These are phyloP conservation scores for Lodderomyces orthopsilosis DNA, from an alignment of 1,139 yeast genomes.

Conservation along the genomic window DNA sequence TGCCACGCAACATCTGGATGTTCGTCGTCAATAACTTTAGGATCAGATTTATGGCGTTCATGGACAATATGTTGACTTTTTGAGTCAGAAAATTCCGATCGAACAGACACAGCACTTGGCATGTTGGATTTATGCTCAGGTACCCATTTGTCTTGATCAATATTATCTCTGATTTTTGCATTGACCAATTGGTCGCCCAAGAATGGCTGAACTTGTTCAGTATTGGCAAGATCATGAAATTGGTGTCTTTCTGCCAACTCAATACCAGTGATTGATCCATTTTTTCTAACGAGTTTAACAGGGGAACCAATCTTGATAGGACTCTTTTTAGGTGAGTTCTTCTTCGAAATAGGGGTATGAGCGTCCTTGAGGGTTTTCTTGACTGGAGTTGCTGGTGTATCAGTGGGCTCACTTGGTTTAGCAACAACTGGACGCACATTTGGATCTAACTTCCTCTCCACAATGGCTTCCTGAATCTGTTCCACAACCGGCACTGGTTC, in stretches of 20 bases:
- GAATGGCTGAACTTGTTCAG: slow-evolving; percentile 8
- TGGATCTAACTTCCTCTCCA: slow-evolving; percentile 1
- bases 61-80: slow-evolving; percentile 11
- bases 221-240: neutral
- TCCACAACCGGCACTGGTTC: neutral
- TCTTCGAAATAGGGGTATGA: neutral
- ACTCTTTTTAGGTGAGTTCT: slow-evolving; percentile 16
- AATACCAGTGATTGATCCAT: slow-evolving; percentile 28
- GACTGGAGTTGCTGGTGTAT: neutral
- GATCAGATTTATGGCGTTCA: slow-evolving; percentile 7
- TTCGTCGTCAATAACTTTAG: slow-evolving; percentile 11
- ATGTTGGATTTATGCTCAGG: slow-evolving; percentile 10
- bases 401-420: neutral
- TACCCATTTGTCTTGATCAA: neutral
- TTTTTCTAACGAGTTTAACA: slow-evolving; percentile 31
- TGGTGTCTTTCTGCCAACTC: slow-evolving; percentile 9
- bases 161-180: slow-evolving; percentile 22
- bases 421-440: neutral
- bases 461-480: neutral
- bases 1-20: slow-evolving; percentile 5
- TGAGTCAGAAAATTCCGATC: slow-evolving; percentile 22
- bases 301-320: slow-evolving; percentile 46
- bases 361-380: neutral
- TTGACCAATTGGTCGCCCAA: slow-evolving; percentile 22
- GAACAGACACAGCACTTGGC: slow-evolving; percentile 30